Evolutionary conservation across 257 asterid genomes (phyloP), one percentile per base, ranked within the genome.

Genomic region (Przewalskia tangutica): DNA sequence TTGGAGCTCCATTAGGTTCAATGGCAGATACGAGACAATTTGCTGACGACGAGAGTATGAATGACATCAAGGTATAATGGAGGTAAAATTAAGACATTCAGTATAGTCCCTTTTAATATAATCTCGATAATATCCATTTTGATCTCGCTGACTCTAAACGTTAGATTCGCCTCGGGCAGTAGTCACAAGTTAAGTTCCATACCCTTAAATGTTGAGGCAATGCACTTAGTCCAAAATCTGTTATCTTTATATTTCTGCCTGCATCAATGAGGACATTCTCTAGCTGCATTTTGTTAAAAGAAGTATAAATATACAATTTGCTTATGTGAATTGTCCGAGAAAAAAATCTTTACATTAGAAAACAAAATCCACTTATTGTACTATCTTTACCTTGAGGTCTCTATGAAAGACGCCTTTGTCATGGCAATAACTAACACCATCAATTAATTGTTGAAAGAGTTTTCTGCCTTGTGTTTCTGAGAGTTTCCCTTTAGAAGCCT

Each of bases 181-280:
- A 66, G 76, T 46, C 59, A 46, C 38, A 4, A 75, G 79, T 48
- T 13, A 27, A 50, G 80, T 7, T 32, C 42, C 81, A 53, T 91
- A 96, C 99, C 97, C 95, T 92, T 6, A 92, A 87, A 89, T 96
- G 98, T 81, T 96, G 97, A 77, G 99, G 99, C 81, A 96, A 88
- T 53, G 99, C 99, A 87, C 99, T 93, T 85, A 96, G 95, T 77
- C 99, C 99, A 66, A 96, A 96, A 89, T 96, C 99, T 34, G 98
- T 73, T 58, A 96, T 87, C 91, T 94, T 96, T 66, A 93, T 84
- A 78, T 83, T 88, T 77, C 97, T 94, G 9, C 82, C 87, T 34
- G 91, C 90, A 86, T 94, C 98, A 65, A 93, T 81, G 79, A 96
- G 86, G 83, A 96, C 97, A 56, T 96, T 96, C 85, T 96, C 99